A percentile compares a stretch with the other conserved stretches of the same genome.
Conservation (phyloP, 805 yeast species). For the Debaryomyces prosopidis region DNA sequence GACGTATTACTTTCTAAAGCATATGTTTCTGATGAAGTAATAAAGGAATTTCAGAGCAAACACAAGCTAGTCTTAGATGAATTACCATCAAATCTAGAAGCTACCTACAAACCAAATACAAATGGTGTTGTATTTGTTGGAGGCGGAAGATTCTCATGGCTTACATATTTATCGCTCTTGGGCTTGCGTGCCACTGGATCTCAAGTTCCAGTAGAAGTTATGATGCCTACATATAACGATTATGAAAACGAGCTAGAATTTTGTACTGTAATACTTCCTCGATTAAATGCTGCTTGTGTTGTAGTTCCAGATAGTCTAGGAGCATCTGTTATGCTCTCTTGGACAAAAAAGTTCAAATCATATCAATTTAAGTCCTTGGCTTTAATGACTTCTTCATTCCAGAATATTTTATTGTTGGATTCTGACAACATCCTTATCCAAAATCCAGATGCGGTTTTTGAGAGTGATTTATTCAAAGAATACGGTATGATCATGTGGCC, state of each 20-base stretch:
- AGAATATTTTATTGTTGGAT: constrained; percentile 33
- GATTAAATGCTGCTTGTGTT: constrained; percentile 65
- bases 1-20: constrained; percentile 27
- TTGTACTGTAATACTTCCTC: constrained; percentile 65
- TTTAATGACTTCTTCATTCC: constrained; percentile 32
- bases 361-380: constrained; percentile 71
- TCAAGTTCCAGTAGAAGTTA: constrained; percentile 37
- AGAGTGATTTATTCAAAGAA: constrained; percentile 26
- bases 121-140: constrained; percentile 37
- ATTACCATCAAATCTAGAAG: constrained; percentile 21
- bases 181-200: constrained; percentile 39
- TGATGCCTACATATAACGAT: constrained; percentile 34
- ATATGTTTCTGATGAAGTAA: constrained; percentile 19
- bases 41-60: constrained; percentile 20
- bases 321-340: constrained; percentile 38
- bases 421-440: constrained; percentile 33
- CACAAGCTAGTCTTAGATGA: constrained; percentile 19
- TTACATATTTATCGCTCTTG: constrained; percentile 30
- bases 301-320: constrained; percentile 55
- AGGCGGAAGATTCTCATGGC: constrained; percentile 37
- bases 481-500: constrained; percentile 45
- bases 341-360: constrained; percentile 47
- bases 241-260: constrained; percentile 30
- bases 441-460: constrained; percentile 31
- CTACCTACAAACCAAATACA: constrained; percentile 21